A percentile compares a stretch with the other conserved stretches of the same genome.
Evolutionary conservation across 75 land plant species (phyloP).

Genomic region (Cupressus sempervirens): DNA sequence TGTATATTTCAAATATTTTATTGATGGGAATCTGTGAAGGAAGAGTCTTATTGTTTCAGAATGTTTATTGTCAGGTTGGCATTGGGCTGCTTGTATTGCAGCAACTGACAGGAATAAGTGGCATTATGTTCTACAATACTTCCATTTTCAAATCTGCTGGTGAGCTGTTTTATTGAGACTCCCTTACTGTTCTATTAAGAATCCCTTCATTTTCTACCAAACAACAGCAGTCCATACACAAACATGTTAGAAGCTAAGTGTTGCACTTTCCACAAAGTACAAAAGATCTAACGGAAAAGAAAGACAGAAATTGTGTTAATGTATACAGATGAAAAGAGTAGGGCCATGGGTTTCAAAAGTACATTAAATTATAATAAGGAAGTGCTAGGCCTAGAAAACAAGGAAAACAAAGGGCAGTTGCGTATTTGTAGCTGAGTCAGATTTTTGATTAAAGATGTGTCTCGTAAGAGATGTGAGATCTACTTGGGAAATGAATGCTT

Average conservation of each 20-base stretch:
- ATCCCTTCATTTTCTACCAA: neutral
- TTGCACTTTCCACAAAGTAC: neutral
- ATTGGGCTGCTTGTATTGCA: conserved; percentile 78
- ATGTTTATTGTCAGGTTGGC: conserved; percentile 56
- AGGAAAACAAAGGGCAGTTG: neutral
- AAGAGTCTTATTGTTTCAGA: neutral
- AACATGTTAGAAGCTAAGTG: neutral
- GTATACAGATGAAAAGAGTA: neutral
- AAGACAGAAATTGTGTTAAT: neutral
- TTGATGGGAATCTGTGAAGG: neutral
- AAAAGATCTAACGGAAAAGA: neutral
- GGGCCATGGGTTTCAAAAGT: neutral
- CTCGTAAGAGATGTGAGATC: neutral
- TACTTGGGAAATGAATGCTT: neutral
- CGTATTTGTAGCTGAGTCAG: neutral
- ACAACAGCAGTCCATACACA: neutral
- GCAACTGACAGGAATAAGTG: conserved; percentile 86
- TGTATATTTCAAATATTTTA: neutral
- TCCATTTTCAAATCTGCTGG: conserved; percentile 86
- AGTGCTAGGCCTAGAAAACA: neutral
- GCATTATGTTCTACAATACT: conserved; percentile 77
- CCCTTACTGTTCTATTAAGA: neutral
- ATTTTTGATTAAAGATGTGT: neutral
- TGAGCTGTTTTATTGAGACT: conserved; percentile 20
- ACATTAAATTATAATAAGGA: neutral